Evolutionary conservation across 2,329 filamentous ascomycete species (phyloP).

Genomic region (Xylaria sp.): DNA sequence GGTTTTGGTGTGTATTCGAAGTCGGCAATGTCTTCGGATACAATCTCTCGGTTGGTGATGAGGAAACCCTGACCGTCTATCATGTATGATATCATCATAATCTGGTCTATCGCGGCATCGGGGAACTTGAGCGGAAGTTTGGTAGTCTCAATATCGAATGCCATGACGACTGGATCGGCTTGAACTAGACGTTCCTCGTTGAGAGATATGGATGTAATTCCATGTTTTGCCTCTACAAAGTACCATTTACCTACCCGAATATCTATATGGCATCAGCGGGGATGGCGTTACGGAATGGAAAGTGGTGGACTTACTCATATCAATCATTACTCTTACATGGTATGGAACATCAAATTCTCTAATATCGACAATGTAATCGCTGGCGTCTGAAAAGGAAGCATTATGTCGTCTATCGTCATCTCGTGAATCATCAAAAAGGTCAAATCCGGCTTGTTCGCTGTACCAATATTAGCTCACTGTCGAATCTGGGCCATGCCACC

Average conservation of each 20-base stretch:
- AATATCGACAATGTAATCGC: slow-evolving; percentile 97
- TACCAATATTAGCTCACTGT: slow-evolving; percentile 24
- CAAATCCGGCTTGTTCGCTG: slow-evolving; percentile 60
- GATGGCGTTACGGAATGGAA: background rate
- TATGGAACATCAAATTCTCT: slow-evolving; percentile 99
- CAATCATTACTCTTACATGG: slow-evolving; percentile 98
- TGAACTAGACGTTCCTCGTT: slow-evolving; percentile 87
- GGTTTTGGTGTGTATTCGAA: slow-evolving; percentile 98
- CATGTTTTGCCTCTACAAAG: slow-evolving; percentile 91
- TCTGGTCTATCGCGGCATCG: slow-evolving; percentile 89
- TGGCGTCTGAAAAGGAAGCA: slow-evolving; percentile 80
- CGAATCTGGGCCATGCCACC: background rate
- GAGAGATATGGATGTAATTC: slow-evolving; percentile 79
- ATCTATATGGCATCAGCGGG: slow-evolving; percentile 58
- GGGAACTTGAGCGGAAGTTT: slow-evolving; percentile 97
- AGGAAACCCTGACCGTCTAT: slow-evolving; percentile 98
- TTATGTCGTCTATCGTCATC: slow-evolving; percentile 80
- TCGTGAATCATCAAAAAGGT: slow-evolving; percentile 91
- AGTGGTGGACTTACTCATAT: slow-evolving; percentile 65
- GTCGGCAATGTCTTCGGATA: slow-evolving; percentile 95
- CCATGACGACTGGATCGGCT: slow-evolving; percentile 96
- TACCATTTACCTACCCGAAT: slow-evolving; percentile 98
- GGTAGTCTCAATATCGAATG: slow-evolving; percentile 98
- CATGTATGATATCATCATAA: slow-evolving; percentile 99
- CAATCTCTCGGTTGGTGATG: slow-evolving; percentile 97